Conservation (phyloP, 345 rosid species). For the Populus davidiana region DNA sequence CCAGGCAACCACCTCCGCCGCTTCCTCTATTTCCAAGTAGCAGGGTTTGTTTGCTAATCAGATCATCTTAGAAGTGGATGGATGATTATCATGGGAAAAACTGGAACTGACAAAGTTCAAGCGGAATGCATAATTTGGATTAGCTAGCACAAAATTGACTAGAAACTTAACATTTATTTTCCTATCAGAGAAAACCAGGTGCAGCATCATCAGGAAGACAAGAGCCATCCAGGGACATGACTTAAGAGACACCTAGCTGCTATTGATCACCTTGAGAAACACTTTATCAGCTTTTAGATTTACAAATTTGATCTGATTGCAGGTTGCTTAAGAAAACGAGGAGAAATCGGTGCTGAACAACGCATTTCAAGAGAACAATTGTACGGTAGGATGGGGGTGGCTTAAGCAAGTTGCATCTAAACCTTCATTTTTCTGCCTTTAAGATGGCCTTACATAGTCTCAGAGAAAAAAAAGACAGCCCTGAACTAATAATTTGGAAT, state of each 20-base stretch:
- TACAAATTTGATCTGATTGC: neutral
- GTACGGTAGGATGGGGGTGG: neutral
- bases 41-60: neutral
- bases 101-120: neutral
- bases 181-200: neutral
- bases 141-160: neutral
- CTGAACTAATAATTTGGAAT: neutral
- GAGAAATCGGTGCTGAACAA: neutral
- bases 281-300: neutral
- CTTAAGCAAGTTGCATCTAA: neutral
- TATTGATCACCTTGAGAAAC: neutral
- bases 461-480: neutral
- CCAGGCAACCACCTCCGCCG: too few species aligned
- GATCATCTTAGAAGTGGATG: neutral
- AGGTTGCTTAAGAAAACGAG: neutral
- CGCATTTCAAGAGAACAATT: neutral
- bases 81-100: neutral
- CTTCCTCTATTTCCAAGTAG: too few species aligned
- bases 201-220: neutral
- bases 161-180: neutral
- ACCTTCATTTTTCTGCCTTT: neutral
- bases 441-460: neutral
- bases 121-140: neutral
- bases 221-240: neutral
- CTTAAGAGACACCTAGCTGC: neutral